These are phyloP conservation scores for Coniochaeta prunicola DNA, from an alignment of 2,329 filamentous ascomycete genomes.

Conservation along the genomic window DNA sequence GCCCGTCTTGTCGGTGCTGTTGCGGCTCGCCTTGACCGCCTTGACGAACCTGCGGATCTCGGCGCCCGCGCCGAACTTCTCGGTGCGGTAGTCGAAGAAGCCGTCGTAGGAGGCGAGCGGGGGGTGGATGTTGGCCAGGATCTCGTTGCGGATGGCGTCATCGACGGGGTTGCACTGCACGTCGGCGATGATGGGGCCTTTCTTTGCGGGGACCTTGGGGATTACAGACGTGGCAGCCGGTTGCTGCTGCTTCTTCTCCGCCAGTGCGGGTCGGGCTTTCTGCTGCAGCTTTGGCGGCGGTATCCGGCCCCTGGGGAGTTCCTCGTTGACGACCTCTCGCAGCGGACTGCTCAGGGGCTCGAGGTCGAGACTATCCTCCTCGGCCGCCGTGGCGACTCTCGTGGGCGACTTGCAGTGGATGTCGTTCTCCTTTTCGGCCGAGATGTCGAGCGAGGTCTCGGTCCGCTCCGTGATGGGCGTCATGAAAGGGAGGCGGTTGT, in stretches of 20 bases:
- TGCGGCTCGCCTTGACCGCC: conserved; percentile 49
- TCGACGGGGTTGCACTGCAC: conserved; percentile 84
- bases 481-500: conserved; percentile 95
- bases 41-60: conserved; percentile 83
- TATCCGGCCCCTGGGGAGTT: conserved; percentile 37
- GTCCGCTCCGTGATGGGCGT: conserved; percentile 96
- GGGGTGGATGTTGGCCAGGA: conserved; percentile 67
- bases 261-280: conserved; percentile 1
- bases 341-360: conserved; percentile 62
- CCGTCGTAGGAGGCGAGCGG: conserved; percentile 68
- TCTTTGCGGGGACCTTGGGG: conserved; percentile 31
- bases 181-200: conserved; percentile 74
- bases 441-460: conserved; percentile 72
- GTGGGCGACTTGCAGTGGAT: conserved; percentile 71
- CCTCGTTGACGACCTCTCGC: conserved; percentile 52
- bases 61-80: conserved; percentile 56
- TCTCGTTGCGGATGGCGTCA: conserved; percentile 63
- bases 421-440: conserved; percentile 49
- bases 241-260: conserved; percentile 12
- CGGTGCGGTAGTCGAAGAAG: conserved; percentile 65
- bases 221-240: conserved; percentile 26
- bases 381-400: conserved; percentile 31
- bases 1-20: conserved; percentile 49
- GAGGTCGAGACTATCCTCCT: conserved; percentile 18
- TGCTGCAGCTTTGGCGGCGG: conserved; percentile 43